Conservation (phyloP, 129 eudicot species). For the Tagetes patula region DNA sequence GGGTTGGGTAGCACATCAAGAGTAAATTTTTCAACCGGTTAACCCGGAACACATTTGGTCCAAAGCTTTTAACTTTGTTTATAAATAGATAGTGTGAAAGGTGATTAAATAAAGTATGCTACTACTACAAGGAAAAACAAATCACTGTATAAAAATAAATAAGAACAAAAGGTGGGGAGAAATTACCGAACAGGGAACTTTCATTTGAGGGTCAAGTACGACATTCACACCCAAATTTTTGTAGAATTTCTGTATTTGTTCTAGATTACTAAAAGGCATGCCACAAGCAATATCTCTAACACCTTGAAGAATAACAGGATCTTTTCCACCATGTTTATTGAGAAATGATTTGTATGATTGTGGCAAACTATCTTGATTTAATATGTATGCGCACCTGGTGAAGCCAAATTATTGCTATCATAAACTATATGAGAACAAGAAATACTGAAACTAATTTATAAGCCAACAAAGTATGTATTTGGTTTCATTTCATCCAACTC, state of each 20-base stretch:
- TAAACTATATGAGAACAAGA: not conserved
- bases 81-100: not conserved
- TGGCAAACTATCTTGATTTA: slow-evolving; percentile 93
- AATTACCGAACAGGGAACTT: slow-evolving; percentile 89
- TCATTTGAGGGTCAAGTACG: slow-evolving; percentile 79
- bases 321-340: slow-evolving; percentile 96
- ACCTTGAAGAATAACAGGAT: slow-evolving; percentile 66
- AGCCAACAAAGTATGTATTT: not conserved
- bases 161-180: not conserved
- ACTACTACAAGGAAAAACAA: not conserved
- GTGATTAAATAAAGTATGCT: not conserved
- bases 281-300: slow-evolving; percentile 79
- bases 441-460: not conserved
- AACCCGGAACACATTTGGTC: not conserved
- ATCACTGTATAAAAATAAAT: not conserved
- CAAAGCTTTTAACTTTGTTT: not conserved
- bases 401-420: slow-evolving; percentile 16
- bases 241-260: slow-evolving; percentile 66
- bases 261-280: slow-evolving; percentile 63
- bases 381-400: slow-evolving; percentile 87
- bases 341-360: slow-evolving; percentile 89
- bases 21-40: not conserved
- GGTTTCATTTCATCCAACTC: not conserved
- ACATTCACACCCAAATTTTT: slow-evolving; percentile 67
- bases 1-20: not conserved